Conservation (phyloP, 1,139 yeast species). For the Suhomyces bolitotheri region DNA sequence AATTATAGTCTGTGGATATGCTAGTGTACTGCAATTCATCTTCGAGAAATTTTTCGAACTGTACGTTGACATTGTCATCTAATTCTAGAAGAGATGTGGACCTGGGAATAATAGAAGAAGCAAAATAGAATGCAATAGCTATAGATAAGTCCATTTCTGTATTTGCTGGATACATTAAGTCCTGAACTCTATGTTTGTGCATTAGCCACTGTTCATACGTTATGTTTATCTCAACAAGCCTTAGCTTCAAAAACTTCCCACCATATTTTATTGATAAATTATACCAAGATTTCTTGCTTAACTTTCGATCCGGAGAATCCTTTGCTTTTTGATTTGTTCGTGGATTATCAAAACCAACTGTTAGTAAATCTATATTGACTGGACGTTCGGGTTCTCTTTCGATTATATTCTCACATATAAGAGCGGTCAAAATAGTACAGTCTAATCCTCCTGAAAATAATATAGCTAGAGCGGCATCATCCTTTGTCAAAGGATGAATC, state of each 20-base stretch:
- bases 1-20: conserved; percentile 30
- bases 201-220: conserved; percentile 62
- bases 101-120: conserved; percentile 30
- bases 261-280: conserved; percentile 43
- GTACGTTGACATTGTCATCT: background rate
- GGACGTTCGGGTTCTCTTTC: conserved; percentile 4
- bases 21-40: conserved; percentile 14
- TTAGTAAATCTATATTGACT: conserved; percentile 61
- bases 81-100: conserved; percentile 6
- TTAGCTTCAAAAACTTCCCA: conserved; percentile 32
- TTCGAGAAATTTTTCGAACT: conserved; percentile 27
- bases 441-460: conserved; percentile 94
- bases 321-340: conserved; percentile 61
- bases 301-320: conserved; percentile 78
- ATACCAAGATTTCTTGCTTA: conserved; percentile 65
- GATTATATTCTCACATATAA: conserved; percentile 31
- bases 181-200: conserved; percentile 53
- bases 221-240: conserved; percentile 68
- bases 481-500: conserved; percentile 52
- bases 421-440: conserved; percentile 72
- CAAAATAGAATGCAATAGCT: conserved; percentile 93
- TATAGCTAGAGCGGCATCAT: conserved; percentile 52
- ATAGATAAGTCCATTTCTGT: conserved; percentile 96
- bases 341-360: conserved; percentile 94
- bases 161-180: conserved; percentile 75